These are phyloP conservation scores for Pseudomassariella vexata DNA, from an alignment of 2,329 filamentous ascomycete genomes.

Conservation along the genomic window DNA sequence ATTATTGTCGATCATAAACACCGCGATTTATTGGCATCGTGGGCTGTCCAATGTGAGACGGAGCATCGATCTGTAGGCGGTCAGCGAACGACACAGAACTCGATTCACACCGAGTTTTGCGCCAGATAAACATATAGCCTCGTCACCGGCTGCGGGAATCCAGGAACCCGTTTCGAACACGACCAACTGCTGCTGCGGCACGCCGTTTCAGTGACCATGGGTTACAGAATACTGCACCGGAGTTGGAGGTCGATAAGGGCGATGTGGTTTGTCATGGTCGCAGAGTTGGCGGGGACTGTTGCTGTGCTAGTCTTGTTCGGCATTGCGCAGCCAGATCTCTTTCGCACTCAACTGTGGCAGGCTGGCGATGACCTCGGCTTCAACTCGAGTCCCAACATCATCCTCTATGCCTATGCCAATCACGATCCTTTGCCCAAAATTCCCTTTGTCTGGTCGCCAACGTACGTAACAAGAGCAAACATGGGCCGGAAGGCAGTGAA, in stretches of 20 bases:
- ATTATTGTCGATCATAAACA: no score
- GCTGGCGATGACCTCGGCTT: slow-evolving; percentile 65
- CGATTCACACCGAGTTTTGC: neutral
- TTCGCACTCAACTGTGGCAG: slow-evolving; percentile 66
- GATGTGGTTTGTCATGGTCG: slow-evolving; percentile 57
- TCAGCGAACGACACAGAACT: no score
- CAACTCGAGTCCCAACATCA: slow-evolving; percentile 66
- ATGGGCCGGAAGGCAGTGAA: no score
- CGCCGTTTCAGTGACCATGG: slow-evolving; percentile 24
- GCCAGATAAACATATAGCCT: neutral
- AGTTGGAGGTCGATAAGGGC: slow-evolving; percentile 51
- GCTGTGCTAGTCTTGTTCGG: slow-evolving; percentile 65
- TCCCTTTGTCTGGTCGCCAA: slow-evolving; percentile 67
- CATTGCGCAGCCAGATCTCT: slow-evolving; percentile 67
- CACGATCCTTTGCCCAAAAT: slow-evolving; percentile 54
- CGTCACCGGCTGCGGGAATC: neutral
- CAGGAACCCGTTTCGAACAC: no score
- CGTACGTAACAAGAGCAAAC: slow-evolving; percentile 50
- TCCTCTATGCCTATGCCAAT: slow-evolving; percentile 71
- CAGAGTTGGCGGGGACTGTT: slow-evolving; percentile 62
- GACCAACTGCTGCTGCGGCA: no score
- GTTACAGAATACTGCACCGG: slow-evolving; percentile 53
- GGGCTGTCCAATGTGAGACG: slow-evolving; percentile 4
- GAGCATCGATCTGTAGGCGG: slow-evolving; percentile 7
- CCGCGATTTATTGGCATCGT: neutral